Evolutionary conservation across 495 filamentous ascomycete species (phyloP), one percentile per base, ranked within the genome.

Genomic region (Hypoxylon perforatum): DNA sequence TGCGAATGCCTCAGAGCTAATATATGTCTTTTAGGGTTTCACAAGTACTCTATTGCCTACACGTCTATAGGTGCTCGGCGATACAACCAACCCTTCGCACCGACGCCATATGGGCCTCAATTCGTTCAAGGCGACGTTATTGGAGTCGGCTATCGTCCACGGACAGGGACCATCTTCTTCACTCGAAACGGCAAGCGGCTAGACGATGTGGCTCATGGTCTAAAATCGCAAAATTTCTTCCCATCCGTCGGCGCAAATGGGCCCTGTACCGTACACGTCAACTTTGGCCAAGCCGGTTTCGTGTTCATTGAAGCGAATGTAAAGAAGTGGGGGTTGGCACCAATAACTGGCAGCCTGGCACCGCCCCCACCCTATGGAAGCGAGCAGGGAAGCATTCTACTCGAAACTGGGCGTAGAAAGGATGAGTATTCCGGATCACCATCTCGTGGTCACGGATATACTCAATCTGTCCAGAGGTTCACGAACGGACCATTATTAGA

Each of bases 291-390:
- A 74, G 90, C 93, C 68, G 95, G 95, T 39, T 99, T 97, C 70
- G 95, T 98, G 15, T 99, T 97, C 72, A 98, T 99, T 73, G 95
- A 99, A 78, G 95, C 93, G 42, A 99, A 99, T 67, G 95, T 99
- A 36, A 99, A 99, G 85, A 98, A 97, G 84, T 98, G 95, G 95
- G 95, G 95, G 6, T 80, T 99, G 52, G 95, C 95, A 46, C 95
- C 95, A 11, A 96, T 96, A 86, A 96, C 94, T 1, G 95, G 95
- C 39, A 96, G 91, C 72, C 83, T 98, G 38, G 96, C 94, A 39
- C 96, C 95, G 12, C 95, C 95, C 28, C 95, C 95, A 42, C 96
- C 95, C 4, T 99, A 99, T 71, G 95, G 95, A 18, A 95, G 91
- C 57, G 95, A 97, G 76, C 92, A 96, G 74, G 95, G 95, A 54